Conservation (phyloP, 2,329 filamentous ascomycete species). For the Orbilia quercus region DNA sequence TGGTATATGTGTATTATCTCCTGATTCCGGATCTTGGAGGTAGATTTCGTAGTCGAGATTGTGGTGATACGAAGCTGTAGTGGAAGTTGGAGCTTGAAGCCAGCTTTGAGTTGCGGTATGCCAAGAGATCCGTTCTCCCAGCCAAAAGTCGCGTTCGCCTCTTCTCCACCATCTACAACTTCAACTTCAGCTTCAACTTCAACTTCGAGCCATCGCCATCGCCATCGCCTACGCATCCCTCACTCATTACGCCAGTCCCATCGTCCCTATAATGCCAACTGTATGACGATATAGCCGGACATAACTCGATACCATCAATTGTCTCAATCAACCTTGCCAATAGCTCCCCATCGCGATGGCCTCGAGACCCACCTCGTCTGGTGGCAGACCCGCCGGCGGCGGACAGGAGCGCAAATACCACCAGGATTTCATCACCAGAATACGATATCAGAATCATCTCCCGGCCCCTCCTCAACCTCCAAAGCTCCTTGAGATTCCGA, state of each 20-base stretch:
- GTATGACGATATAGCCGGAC: background rate
- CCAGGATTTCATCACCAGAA: conserved; percentile 96
- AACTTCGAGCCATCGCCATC: conserved; percentile 8
- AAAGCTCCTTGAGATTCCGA: conserved; percentile 96
- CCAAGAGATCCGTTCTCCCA: conserved; percentile 43
- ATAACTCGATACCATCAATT: background rate
- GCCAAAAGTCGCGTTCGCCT: conserved; percentile 50
- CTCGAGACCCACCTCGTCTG: conserved; percentile 49
- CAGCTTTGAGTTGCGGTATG: conserved; percentile 55
- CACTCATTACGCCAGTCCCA: background rate
- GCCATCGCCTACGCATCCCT: too few species aligned
- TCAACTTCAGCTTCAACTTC: conserved; percentile 21
- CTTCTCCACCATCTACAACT: background rate
- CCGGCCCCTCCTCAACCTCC: conserved; percentile 93
- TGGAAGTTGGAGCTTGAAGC: conserved; percentile 50
- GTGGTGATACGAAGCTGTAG: conserved; percentile 31
- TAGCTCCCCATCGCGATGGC: conserved; percentile 33
- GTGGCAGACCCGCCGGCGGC: conserved; percentile 33
- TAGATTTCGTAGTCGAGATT: conserved; percentile 10
- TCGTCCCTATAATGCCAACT: background rate
- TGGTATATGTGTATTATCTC: conserved; percentile 1
- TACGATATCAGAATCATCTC: conserved; percentile 94
- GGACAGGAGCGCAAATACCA: conserved; percentile 67
- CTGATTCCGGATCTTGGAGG: conserved; percentile 6
- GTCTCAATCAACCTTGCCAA: background rate